These are phyloP conservation scores for Aspergillus conjunctus DNA, from an alignment of 495 filamentous ascomycete genomes.

Conservation along the genomic window DNA sequence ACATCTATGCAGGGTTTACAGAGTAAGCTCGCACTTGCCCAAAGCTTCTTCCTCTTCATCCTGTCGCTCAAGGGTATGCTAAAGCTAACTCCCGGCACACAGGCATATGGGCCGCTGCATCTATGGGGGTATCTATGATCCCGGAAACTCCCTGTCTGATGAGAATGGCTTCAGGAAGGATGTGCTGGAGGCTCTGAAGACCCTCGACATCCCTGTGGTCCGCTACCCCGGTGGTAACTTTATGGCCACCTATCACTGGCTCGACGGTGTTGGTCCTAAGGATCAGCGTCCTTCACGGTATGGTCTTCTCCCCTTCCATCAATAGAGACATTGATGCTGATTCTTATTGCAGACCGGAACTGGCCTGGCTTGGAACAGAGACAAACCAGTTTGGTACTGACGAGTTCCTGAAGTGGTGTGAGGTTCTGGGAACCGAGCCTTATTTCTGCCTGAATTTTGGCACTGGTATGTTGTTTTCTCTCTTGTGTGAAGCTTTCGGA, in stretches of 20 bases:
- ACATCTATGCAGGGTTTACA: constrained; percentile 76
- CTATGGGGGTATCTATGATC: constrained; percentile 83
- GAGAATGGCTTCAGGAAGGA: constrained; percentile 74
- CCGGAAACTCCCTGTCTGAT: constrained; percentile 67
- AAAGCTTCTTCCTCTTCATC: background rate
- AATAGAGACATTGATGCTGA: constrained; percentile 6
- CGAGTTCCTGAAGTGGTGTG: constrained; percentile 81
- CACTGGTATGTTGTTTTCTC: constrained; percentile 42
- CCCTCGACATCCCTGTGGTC: constrained; percentile 71
- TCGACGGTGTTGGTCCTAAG: constrained; percentile 73
- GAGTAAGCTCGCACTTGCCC: constrained; percentile 52
- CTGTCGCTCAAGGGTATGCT: too few relatives aligned
- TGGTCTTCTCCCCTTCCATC: constrained; percentile 2
- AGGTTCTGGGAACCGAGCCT: constrained; percentile 67
- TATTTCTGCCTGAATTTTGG: constrained; percentile 78
- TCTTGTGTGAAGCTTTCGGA: background rate
- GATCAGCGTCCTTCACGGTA: constrained; percentile 62
- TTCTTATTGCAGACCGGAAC: constrained; percentile 55
- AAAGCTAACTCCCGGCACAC: background rate
- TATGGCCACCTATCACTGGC: constrained; percentile 80
- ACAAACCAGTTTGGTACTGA: constrained; percentile 79
- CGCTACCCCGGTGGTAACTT: constrained; percentile 83
- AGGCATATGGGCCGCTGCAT: constrained; percentile 85
- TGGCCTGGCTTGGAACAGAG: constrained; percentile 75
- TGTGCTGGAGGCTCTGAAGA: constrained; percentile 68